A percentile compares a stretch with the other conserved stretches of the same genome.
phyloP scores from a whole-genome alignment of 495 filamentous ascomycete species.

The Pyronema omphalodes region DNA sequence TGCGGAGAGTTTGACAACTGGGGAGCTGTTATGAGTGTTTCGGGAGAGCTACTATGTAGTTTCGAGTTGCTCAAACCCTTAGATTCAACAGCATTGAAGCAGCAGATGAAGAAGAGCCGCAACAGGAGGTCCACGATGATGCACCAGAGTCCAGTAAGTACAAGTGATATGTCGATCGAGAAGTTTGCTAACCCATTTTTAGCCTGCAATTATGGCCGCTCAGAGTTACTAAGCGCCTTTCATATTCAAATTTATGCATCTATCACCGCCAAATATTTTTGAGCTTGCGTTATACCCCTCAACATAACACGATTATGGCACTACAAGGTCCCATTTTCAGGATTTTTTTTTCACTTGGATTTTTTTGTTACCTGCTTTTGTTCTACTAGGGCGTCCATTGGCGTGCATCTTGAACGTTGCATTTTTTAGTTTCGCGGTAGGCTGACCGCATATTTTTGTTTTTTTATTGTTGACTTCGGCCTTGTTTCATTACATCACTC shows the following conservation, averaged over 20 bases:
- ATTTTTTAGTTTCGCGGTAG: background rate
- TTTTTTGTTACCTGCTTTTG: slow-evolving; percentile 3
- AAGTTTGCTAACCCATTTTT: slow-evolving; percentile 4
- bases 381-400: slow-evolving; percentile 7
- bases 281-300: background rate
- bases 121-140: slow-evolving; percentile 43
- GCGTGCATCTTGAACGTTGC: slow-evolving; percentile 7
- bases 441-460: too few species aligned
- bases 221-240: slow-evolving; percentile 16
- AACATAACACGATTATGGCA: background rate
- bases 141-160: slow-evolving; percentile 22
- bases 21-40: slow-evolving; percentile 98
- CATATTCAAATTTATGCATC: background rate
- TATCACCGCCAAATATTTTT: background rate
- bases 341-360: background rate
- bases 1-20: slow-evolving; percentile 99
- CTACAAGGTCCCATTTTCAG: background rate
- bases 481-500: too few species aligned
- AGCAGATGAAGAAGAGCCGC: slow-evolving; percentile 94
- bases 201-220: slow-evolving; percentile 22
- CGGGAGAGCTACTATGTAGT: slow-evolving; percentile 78
- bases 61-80: slow-evolving; percentile 94
- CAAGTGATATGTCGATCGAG: background rate
- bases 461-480: too few species aligned
- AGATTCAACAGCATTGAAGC: slow-evolving; percentile 93